Conservation (phyloP, 163 green algal species). For the Coccomyxa subellipsoidea region DNA sequence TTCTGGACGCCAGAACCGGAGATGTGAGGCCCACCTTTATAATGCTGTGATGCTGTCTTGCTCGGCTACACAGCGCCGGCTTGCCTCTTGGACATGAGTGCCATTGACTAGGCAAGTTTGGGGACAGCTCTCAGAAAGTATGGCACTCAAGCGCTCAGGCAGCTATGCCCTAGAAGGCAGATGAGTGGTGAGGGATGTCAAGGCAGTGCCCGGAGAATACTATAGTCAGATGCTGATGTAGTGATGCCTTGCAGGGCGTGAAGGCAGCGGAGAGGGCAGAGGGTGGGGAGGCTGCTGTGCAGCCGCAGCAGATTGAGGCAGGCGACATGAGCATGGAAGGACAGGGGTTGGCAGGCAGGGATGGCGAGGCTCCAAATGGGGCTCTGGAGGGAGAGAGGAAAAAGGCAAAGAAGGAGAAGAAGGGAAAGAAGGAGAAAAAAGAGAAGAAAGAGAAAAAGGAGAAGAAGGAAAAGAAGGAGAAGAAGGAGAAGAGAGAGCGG, state of each 20-base stretch:
- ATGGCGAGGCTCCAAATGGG: neutral
- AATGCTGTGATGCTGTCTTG: neutral
- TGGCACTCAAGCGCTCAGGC: no score
- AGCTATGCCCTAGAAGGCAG: neutral
- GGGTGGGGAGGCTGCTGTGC: neutral
- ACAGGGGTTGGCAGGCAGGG: neutral
- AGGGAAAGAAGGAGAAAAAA: constrained; percentile 3
- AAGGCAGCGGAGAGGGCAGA: constrained; percentile 3
- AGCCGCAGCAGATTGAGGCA: neutral
- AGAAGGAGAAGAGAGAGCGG: constrained; percentile 21
- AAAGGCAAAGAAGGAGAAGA: constrained; percentile 17
- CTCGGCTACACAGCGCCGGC: no score
- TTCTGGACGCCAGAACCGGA: neutral
- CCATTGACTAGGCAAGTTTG: neutral
- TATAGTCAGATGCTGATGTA: neutral
- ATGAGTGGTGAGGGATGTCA: neutral
- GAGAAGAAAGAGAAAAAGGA: constrained; percentile 26
- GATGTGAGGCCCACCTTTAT: neutral
- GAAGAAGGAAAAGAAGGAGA: constrained; percentile 30
- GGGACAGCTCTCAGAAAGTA: no score
- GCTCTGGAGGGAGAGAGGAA: constrained; percentile 9
- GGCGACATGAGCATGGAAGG: neutral
- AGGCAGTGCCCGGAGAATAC: neutral
- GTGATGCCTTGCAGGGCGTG: neutral
- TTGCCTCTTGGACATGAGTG: neutral